phyloP scores from a whole-genome alignment of 805 yeast species.

The Yueomyces sp. region DNA sequence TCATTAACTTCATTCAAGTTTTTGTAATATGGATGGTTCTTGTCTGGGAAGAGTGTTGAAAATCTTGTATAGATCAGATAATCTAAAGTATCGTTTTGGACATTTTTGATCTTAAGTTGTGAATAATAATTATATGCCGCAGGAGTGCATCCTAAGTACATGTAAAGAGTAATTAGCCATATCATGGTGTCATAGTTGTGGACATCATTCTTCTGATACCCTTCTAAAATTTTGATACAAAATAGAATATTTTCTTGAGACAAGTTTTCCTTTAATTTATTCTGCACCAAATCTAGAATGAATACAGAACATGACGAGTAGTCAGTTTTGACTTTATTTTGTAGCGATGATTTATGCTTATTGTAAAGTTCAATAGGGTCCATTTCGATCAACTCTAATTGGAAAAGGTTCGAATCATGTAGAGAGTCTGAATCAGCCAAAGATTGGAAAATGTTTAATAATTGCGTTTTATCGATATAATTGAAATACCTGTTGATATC shows the following conservation, averaged over 20 bases:
- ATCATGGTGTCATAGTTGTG: conserved; percentile 59
- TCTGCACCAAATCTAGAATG: conserved; percentile 39
- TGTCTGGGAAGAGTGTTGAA: conserved; percentile 33
- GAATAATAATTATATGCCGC: conserved; percentile 39
- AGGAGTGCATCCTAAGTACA: conserved; percentile 39
- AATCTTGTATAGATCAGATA: conserved; percentile 38
- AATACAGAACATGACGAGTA: conserved; percentile 60
- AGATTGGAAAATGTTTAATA: conserved; percentile 7
- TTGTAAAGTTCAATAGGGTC: conserved; percentile 26
- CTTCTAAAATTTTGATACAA: conserved; percentile 44
- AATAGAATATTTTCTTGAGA: conserved; percentile 21
- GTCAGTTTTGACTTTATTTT: conserved; percentile 43
- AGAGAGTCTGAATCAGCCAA: conserved; percentile 25
- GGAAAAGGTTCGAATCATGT: conserved; percentile 35
- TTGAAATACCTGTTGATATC: conserved; percentile 36
- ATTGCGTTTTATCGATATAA: conserved; percentile 14
- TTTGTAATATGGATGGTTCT: conserved; percentile 17
- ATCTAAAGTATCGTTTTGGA: conserved; percentile 63
- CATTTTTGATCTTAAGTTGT: conserved; percentile 48
- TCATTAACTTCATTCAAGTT: conserved; percentile 26
- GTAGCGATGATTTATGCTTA: conserved; percentile 25
- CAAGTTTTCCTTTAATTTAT: conserved; percentile 14
- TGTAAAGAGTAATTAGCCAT: conserved; percentile 58
- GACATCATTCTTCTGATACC: conserved; percentile 40
- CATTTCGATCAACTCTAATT: conserved; percentile 11